Evolutionary conservation across 768 basidiomycete species (phyloP).

Genomic region (Basidioascus undulatus): DNA sequence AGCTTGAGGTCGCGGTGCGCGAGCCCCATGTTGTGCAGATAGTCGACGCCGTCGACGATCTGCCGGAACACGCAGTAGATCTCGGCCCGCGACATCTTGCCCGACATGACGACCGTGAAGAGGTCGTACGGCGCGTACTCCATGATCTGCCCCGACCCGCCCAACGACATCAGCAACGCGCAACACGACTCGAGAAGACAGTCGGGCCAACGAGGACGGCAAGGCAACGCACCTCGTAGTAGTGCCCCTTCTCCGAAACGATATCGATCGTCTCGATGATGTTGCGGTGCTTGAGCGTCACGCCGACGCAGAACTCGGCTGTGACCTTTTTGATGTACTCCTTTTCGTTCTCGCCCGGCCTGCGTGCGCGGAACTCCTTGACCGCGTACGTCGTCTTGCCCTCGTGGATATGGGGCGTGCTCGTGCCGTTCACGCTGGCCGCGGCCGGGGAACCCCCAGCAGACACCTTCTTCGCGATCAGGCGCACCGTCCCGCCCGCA

Average conservation of each 20-base stretch:
- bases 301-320: conserved; percentile 91
- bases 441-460: no score
- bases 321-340: conserved; percentile 99
- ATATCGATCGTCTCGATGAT: conserved; percentile 98
- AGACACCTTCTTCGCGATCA: conserved; percentile 70
- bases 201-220: neutral
- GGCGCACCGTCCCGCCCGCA: conserved; percentile 90
- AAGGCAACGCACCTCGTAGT: conserved; percentile 61
- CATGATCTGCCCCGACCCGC: conserved; percentile 50
- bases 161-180: neutral
- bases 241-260: conserved; percentile 89
- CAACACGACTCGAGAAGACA: neutral
- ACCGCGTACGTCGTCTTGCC: conserved; percentile 81
- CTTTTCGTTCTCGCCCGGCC: conserved; percentile 67
- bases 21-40: conserved; percentile 88
- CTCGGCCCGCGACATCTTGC: conserved; percentile 93
- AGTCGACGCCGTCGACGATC: conserved; percentile 92
- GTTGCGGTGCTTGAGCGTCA: conserved; percentile 71
- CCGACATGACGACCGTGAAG: conserved; percentile 98
- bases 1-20: conserved; percentile 98
- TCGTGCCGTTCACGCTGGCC: conserved; percentile 48
- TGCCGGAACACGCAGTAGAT: conserved; percentile 98
- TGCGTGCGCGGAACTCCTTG: conserved; percentile 85
- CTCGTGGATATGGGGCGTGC: conserved; percentile 11
- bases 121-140: conserved; percentile 97